These are phyloP conservation scores for Barnettozyma sp. DNA, from an alignment of 805 yeast genomes.

Conservation along the genomic window DNA sequence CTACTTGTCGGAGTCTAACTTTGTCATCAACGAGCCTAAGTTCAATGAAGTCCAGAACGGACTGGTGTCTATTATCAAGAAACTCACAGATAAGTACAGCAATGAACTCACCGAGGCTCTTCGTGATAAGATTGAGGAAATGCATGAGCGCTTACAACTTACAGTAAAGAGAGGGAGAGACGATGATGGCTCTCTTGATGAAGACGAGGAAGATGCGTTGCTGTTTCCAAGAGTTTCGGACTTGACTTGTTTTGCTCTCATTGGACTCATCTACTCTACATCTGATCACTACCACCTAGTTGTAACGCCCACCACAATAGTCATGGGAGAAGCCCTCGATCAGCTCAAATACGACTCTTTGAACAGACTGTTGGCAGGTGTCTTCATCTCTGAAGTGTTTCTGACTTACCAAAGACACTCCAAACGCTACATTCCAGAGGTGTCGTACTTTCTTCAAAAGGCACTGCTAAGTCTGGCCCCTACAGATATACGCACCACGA, in stretches of 20 bases:
- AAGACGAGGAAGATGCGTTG: too few species aligned
- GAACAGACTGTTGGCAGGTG: conserved; percentile 46
- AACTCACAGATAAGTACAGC: conserved; percentile 58
- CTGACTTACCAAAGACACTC: conserved; percentile 72
- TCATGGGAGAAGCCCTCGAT: conserved; percentile 65
- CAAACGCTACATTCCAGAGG: conserved; percentile 79
- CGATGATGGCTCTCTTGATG: too few species aligned
- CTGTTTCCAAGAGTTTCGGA: conserved; percentile 45
- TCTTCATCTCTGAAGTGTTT: conserved; percentile 58
- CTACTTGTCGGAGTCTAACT: conserved; percentile 36
- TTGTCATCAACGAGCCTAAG: conserved; percentile 30
- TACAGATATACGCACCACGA: conserved; percentile 20
- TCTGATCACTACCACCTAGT: conserved; percentile 94
- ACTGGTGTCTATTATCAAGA: conserved; percentile 42
- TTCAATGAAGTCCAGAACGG: conserved; percentile 34
- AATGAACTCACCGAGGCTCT: conserved; percentile 55
- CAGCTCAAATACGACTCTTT: conserved; percentile 37
- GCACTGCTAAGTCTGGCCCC: conserved; percentile 41
- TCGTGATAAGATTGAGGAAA: conserved; percentile 47
- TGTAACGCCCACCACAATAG: conserved; percentile 72
- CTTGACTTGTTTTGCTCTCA: conserved; percentile 56
- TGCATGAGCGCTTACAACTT: conserved; percentile 44
- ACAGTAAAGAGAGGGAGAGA: conserved; percentile 25
- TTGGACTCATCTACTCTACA: conserved; percentile 81
- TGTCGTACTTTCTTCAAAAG: conserved; percentile 49